phyloP scores from a whole-genome alignment of 2,329 filamentous ascomycete genomes.

The Ascochyta fabae region DNA sequence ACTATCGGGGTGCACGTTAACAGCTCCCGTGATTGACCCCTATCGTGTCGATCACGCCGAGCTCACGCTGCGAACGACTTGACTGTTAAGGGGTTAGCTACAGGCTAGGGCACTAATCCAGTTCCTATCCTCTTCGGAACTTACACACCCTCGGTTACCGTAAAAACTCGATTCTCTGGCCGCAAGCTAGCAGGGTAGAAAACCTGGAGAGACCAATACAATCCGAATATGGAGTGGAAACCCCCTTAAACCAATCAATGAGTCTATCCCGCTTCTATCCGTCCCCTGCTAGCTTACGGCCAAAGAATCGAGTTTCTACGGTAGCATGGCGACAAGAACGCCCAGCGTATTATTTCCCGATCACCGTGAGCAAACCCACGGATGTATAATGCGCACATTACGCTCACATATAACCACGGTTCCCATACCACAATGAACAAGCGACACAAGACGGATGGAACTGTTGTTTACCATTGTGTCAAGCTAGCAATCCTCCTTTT shows the following conservation, averaged over 20 bases:
- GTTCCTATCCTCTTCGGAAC: neutral
- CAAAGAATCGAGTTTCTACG: too few relatives aligned
- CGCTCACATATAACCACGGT: neutral
- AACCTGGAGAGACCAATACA: too few relatives aligned
- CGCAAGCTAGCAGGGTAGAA: too few relatives aligned
- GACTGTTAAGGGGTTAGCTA: neutral
- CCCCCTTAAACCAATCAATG: too few relatives aligned
- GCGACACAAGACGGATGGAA: neutral
- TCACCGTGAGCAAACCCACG: neutral
- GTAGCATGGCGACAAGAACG: constrained; percentile 7
- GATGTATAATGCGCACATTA: neutral
- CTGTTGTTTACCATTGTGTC: neutral
- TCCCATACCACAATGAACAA: neutral
- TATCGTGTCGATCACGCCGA: constrained; percentile 6
- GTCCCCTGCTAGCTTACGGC: too few relatives aligned
- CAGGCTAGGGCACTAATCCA: too few relatives aligned
- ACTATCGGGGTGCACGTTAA: too few relatives aligned
- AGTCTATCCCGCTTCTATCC: too few relatives aligned
- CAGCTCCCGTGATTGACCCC: neutral
- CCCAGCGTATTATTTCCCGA: neutral
- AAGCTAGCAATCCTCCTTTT: neutral
- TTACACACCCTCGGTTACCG: neutral
- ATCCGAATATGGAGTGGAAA: too few relatives aligned
- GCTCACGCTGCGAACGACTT: neutral
- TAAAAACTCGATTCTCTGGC: too few relatives aligned